Evolutionary conservation across 2,329 filamentous ascomycete species (phyloP).

Genomic region (Claviceps arundinis): DNA sequence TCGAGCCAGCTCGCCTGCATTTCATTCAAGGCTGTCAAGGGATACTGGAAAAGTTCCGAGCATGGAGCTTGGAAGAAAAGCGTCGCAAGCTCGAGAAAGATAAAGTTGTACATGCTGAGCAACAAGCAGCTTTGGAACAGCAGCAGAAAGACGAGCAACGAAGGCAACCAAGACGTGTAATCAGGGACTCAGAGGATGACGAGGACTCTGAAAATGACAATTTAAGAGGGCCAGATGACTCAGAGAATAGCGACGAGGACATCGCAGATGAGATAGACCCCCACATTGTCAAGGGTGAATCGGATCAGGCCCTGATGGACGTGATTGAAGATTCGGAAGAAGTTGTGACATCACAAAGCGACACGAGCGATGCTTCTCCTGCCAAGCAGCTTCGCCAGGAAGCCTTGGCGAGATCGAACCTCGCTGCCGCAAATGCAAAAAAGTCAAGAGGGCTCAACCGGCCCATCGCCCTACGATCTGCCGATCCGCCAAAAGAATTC

Average conservation of each 20-base stretch:
- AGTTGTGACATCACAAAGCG: slow-evolving; percentile 36
- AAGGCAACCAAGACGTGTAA: slow-evolving; percentile 12
- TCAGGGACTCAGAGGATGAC: slow-evolving; percentile 16
- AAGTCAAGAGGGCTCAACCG: slow-evolving; percentile 17
- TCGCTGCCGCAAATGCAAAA: slow-evolving; percentile 23
- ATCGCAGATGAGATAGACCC: slow-evolving; percentile 14
- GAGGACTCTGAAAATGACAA: slow-evolving; percentile 20
- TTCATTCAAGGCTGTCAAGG: slow-evolving; percentile 73
- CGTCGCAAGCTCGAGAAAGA: slow-evolving; percentile 66
- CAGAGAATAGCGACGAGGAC: slow-evolving; percentile 20
- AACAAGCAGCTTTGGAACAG: slow-evolving; percentile 14
- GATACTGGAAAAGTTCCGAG: slow-evolving; percentile 75
- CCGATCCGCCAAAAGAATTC: slow-evolving; percentile 46
- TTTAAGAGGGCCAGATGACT: slow-evolving; percentile 6
- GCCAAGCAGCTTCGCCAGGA: slow-evolving; percentile 67
- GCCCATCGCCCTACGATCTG: slow-evolving; percentile 18
- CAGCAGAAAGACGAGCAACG: slow-evolving; percentile 23
- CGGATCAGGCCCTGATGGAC: slow-evolving; percentile 11
- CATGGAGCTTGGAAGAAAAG: slow-evolving; percentile 85
- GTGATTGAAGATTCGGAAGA: slow-evolving; percentile 19
- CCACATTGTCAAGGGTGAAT: slow-evolving; percentile 4
- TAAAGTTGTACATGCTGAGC: slow-evolving; percentile 21
- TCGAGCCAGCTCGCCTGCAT: slow-evolving; percentile 71
- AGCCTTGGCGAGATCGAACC: slow-evolving; percentile 40
- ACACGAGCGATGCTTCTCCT: slow-evolving; percentile 32